A percentile compares a stretch with the other conserved stretches of the same genome.
Evolutionary conservation across 345 rosid species (phyloP).

Genomic region (Clausena lansium): DNA sequence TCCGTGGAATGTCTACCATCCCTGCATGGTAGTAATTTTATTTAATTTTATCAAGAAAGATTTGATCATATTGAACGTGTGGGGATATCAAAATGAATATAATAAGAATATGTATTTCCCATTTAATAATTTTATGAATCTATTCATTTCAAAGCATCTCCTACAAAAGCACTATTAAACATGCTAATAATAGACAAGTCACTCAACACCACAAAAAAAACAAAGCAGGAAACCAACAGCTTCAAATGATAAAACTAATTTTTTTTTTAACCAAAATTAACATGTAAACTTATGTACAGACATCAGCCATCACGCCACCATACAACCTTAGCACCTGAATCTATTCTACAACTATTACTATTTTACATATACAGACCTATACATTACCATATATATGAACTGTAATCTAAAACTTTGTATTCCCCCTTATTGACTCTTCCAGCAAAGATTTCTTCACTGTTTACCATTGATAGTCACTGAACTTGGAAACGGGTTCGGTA

Average conservation of each 20-base stretch:
- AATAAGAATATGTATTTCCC: background rate
- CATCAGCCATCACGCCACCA: background rate
- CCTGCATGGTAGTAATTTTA: too few relatives aligned
- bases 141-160: background rate
- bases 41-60: too few relatives aligned
- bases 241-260: background rate
- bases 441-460: background rate
- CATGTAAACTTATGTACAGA: slow-evolving; percentile 5
- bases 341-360: slow-evolving; percentile 8
- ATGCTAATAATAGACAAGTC: background rate
- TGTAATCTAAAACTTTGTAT: background rate
- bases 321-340: background rate
- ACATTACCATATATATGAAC: background rate
- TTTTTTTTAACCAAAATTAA: background rate
- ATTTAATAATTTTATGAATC: background rate
- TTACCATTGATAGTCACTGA: background rate
- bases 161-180: background rate
- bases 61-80: too few relatives aligned
- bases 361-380: slow-evolving; percentile 22
- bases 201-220: background rate
- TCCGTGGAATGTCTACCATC: too few relatives aligned
- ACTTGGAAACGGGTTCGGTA: background rate
- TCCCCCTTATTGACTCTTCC: background rate
- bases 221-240: background rate
- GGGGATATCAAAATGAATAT: too few relatives aligned